phyloP scores from a whole-genome alignment of 139 green algal species.

The Tetraselmis striata region DNA sequence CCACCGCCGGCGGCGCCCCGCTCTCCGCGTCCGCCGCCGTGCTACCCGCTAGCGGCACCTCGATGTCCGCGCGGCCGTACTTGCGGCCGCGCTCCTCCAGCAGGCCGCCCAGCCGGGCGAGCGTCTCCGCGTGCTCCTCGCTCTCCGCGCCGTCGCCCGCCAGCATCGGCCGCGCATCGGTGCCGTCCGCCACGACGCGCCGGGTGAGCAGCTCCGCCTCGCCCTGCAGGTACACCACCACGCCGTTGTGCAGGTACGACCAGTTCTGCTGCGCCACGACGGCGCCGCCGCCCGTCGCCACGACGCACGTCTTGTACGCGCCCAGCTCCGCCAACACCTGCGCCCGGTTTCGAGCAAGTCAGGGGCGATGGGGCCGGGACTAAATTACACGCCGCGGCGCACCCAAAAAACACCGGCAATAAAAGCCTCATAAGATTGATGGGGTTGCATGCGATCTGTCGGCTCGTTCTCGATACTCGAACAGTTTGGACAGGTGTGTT shows the following conservation, averaged over 20 bases:
- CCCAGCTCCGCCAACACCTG: constrained; percentile 64
- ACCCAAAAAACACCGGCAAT: too few relatives aligned
- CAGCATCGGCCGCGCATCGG: constrained; percentile 63
- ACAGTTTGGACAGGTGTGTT: too few relatives aligned
- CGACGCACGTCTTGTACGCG: constrained; percentile 67
- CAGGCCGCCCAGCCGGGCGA: constrained; percentile 37
- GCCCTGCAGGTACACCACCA: constrained; percentile 78
- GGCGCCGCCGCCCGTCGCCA: constrained; percentile 77
- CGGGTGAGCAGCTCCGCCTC: constrained; percentile 48
- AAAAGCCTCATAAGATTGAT: too few relatives aligned
- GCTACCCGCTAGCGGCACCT: constrained; percentile 47
- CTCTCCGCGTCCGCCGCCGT: not conserved
- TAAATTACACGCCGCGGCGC: too few relatives aligned
- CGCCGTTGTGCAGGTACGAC: constrained; percentile 78
- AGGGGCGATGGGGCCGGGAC: too few relatives aligned
- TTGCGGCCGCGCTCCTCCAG: constrained; percentile 47
- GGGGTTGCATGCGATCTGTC: too few relatives aligned
- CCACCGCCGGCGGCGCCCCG: constrained; percentile 24
- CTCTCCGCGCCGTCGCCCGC: constrained; percentile 10
- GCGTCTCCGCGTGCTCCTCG: constrained; percentile 18
- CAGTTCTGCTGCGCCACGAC: constrained; percentile 71
- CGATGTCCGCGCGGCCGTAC: constrained; percentile 66
- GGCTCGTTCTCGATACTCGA: too few relatives aligned
- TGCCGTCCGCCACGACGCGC: constrained; percentile 59
- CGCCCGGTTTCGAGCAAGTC: too few relatives aligned